Evolutionary conservation across 495 filamentous ascomycete species (phyloP), one percentile per base, ranked within the genome.

Genomic region (Amniculicola lignicola): DNA sequence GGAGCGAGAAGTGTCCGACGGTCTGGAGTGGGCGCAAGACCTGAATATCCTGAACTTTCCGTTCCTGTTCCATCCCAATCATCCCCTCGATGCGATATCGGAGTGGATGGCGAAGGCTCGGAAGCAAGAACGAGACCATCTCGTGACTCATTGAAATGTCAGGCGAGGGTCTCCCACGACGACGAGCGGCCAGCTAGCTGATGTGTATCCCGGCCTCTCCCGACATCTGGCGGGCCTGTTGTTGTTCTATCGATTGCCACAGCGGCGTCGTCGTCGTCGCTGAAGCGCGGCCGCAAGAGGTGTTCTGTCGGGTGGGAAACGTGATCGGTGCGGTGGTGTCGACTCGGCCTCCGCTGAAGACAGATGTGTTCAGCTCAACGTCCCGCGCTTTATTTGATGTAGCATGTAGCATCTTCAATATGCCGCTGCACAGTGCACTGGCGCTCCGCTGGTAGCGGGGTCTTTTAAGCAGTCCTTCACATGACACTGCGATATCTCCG

Each of bases 71-170:
- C 49, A 41, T 53, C 9, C 12, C 38, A 9, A 57, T 23, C 14
- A 27, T 21, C 23, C 39, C 10, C 16, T 22, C 25, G 33, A 59
- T 35, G 61, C 61, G 61, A 64, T 57, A 64, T 64, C 61, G 61
- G 61, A 18, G 22, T 21, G 19, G 18, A 45, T 21, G 24, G 16
- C 53, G 21, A 18, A 48, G 23, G 11, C 31, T 36, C 24, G 40
- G 51, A 25, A 43, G 40, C 19, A 33, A 43, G 50, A 35, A 55
- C 19, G 6, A 29, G 43, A 47, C 25, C 36, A 31, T 59, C 61
- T 56, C 56, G 50, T 64, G 61, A 64, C 61, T 60, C 61, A 60
- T 60, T 45, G 48, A 63, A 63, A 61, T 40, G 3, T 42, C 50
- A 38, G 44, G 43, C 49, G 25, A 41, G 42, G 10, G 39, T 24